Evolutionary conservation across 345 rosid species (phyloP), one percentile per base, ranked within the genome.

Genomic region (Gossypium bickii): DNA sequence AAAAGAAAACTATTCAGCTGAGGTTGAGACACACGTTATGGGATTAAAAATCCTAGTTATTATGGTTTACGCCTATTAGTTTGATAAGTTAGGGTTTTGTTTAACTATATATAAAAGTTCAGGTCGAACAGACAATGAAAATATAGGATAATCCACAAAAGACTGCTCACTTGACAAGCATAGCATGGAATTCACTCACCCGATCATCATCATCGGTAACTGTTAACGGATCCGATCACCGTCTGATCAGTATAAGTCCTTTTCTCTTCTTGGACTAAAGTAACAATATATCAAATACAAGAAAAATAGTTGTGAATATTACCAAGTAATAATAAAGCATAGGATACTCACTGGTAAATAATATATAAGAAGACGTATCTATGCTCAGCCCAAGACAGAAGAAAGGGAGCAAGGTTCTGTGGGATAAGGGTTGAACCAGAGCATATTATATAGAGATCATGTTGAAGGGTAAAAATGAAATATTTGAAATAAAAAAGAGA

Each of bases 111-210:
- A 20, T 47, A 13, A 25, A 64, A 2, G 20, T 65, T 49, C 73
- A 25, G 60, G 58, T 70, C 73, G 83, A 80, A 80, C 83, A 80
- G 83, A 80, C 83, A 80, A 80, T 49, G 83, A 80, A 80, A 52
- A 38, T 34, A 63, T n/a, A 68, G 76, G 38, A 20, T 67, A 68
- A 77, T 67, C 72, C 18, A 65, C 76, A 70, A 77, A 74, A 70
- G 80, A 51, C 80, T 64, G 77, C 75, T 77, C 78, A 64, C 73
- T 77, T 80, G 83, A 68, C 57, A 70, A 80, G 80, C 70, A 62
- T 55, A 44, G 70, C 89, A 88, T 74, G 85, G 89, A 84, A 78
- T 65, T 61, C 82, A 84, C 88, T 81, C 86, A 85, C 89, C 88
- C 73, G 53, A 64, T 63, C 15, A 61, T 61, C 44, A 47, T 12